Conservation (phyloP, 768 basidiomycete species). For the Russula earlei region DNA sequence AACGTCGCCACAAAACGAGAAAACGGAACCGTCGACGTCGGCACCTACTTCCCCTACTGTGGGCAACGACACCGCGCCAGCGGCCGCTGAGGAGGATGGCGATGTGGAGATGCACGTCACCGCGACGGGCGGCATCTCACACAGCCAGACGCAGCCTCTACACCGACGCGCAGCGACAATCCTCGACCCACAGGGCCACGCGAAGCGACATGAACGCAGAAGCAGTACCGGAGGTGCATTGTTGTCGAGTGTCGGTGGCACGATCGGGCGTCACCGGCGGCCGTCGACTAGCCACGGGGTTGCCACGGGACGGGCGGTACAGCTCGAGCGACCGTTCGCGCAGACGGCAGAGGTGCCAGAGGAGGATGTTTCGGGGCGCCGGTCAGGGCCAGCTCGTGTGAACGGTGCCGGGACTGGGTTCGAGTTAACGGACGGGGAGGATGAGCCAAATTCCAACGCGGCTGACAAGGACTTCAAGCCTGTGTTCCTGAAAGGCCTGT, state of each 20-base stretch:
- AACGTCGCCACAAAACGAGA: constrained; percentile 22
- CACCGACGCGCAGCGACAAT: constrained; percentile 75
- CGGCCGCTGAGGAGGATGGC: not conserved
- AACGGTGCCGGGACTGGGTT: constrained; percentile 1
- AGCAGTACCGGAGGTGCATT: constrained; percentile 67
- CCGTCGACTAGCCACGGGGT: constrained; percentile 60
- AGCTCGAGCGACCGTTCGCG: constrained; percentile 40
- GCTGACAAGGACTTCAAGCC: constrained; percentile 80
- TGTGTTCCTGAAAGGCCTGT: constrained; percentile 90
- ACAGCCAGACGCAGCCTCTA: constrained; percentile 44
- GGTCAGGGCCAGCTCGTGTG: not conserved
- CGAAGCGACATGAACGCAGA: constrained; percentile 59
- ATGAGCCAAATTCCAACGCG: constrained; percentile 5
- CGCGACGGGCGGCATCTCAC: constrained; percentile 26
- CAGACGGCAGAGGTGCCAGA: constrained; percentile 39
- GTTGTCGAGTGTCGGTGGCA: constrained; percentile 38
- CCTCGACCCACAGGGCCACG: constrained; percentile 55
- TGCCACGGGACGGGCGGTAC: constrained; percentile 25
- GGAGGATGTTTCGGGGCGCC: not conserved
- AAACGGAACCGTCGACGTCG: not conserved
- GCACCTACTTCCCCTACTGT: not conserved
- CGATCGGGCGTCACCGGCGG: constrained; percentile 57
- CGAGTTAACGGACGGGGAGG: constrained; percentile 13
- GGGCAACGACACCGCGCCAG: not conserved
- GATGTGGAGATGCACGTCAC: constrained; percentile 10